Evolutionary conservation across 73 alveolate genomes (phyloP), one percentile per base, ranked within the genome.

Genomic region (Stentor roeselii): DNA sequence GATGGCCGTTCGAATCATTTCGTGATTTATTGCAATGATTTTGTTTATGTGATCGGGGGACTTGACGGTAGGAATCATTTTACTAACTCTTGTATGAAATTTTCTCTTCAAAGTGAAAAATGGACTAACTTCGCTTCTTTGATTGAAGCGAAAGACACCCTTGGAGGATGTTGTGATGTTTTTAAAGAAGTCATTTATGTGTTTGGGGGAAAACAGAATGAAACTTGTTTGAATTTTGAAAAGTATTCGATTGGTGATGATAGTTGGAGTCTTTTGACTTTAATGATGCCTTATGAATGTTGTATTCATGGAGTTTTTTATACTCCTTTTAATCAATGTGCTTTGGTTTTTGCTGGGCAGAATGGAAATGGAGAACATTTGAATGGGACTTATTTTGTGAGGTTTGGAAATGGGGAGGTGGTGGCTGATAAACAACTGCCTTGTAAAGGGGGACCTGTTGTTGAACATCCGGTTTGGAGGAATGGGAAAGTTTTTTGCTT

Each of bases 311-410:
- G 84, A 1, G 84, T 34, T 30, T 76, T 34, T 1, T n/a, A 36
- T n/a, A 50, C 21, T 6, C 67, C 6, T 11, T 14, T 15, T 1
- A n/a, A 30, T n/a, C 14, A 2, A 39, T 14, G 39, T 36, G 30
- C 39, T 34, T 41, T 76, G 59, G 39, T 76, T 35, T 76, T 76
- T 76, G 84, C 75, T 36, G 84, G 84, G 39, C 74, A 39, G 39
- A 40, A 76, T 39, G 11, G 36, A 27, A 3, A 3, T 39, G 74
- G 82, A 1, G 30, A 76, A 1, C 80, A 36, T 0, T 32, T 67
- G 11, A 34, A n/a, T 2, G 37, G 37, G 34, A 21, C 37, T 67
- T 21, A n/a, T 21, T 27, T 21, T 27, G 80, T 67, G n/a, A 34
- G 34, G 21, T 67, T 67, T 15, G 41, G 34, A 0, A 67, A 0